A percentile compares a stretch with the other conserved stretches of the same genome.
phyloP scores from a whole-genome alignment of 1,139 yeast genomes.

The Candida tunisiensis region DNA sequence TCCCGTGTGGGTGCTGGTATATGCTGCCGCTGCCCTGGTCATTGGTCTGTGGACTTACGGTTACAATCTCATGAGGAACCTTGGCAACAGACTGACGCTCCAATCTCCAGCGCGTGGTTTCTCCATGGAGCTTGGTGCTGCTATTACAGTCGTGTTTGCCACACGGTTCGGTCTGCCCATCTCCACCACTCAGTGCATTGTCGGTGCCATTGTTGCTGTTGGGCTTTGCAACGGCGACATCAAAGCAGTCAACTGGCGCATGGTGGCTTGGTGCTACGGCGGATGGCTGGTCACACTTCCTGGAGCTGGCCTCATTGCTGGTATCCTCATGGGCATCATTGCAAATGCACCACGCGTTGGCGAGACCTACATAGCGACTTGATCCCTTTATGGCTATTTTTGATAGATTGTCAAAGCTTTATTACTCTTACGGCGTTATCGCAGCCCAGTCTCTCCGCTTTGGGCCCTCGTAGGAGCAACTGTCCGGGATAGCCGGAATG shows the following conservation, averaged over 20 bases:
- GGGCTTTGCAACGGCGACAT: slow-evolving; percentile 55
- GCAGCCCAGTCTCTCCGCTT: no score
- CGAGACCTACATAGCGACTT: slow-evolving; percentile 7
- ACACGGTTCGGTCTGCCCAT: slow-evolving; percentile 60
- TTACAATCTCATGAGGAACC: slow-evolving; percentile 49
- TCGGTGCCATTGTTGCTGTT: slow-evolving; percentile 63
- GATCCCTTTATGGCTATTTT: no score
- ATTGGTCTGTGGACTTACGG: slow-evolving; percentile 64
- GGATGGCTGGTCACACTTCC: slow-evolving; percentile 70
- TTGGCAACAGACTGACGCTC: slow-evolving; percentile 60
- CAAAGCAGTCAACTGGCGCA: slow-evolving; percentile 61
- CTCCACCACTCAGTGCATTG: slow-evolving; percentile 69
- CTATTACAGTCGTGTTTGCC: slow-evolving; percentile 60
- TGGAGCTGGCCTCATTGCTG: slow-evolving; percentile 57
- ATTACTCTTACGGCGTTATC: no score
- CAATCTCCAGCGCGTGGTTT: slow-evolving; percentile 78
- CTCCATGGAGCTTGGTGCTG: slow-evolving; percentile 65
- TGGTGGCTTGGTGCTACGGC: slow-evolving; percentile 52
- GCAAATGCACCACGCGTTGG: slow-evolving; percentile 48
- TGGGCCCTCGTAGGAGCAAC: no score
- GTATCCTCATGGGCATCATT: slow-evolving; percentile 46
- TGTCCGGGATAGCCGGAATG: no score
- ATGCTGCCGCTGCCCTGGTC: slow-evolving; percentile 50
- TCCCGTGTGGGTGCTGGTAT: slow-evolving; percentile 58
- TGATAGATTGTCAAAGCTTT: no score